Evolutionary conservation across 83 land plant genomes (phyloP).

Genomic region (Diphasiastrum complanatum): DNA sequence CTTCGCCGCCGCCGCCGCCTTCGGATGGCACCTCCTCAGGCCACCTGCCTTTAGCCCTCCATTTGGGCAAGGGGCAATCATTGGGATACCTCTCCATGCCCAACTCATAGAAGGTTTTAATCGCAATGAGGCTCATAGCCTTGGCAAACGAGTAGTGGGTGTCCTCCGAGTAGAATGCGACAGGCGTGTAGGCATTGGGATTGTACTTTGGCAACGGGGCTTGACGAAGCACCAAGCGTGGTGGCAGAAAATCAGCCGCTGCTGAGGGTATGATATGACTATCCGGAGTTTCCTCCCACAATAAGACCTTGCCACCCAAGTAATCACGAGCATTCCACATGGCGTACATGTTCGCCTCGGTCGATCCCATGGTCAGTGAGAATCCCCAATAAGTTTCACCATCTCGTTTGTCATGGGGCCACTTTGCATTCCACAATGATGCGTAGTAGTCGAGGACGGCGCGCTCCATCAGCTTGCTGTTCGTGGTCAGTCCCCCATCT

Average conservation of each 20-base stretch:
- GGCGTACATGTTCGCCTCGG: slow-evolving; percentile 16
- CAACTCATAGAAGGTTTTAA: neutral
- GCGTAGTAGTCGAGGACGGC: slow-evolving; percentile 20
- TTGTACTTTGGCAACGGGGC: neutral
- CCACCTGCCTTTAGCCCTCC: neutral
- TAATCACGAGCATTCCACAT: slow-evolving; percentile 23
- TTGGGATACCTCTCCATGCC: slow-evolving; percentile 11
- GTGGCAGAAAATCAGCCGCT: neutral
- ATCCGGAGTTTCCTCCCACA: neutral
- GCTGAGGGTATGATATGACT: too few species aligned
- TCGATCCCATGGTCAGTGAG: slow-evolving; percentile 17
- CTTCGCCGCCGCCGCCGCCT: neutral
- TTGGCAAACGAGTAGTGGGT: slow-evolving; percentile 15
- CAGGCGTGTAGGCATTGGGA: neutral
- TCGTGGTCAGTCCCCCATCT: neutral
- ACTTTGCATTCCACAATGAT: slow-evolving; percentile 12
- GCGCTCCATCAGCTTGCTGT: slow-evolving; percentile 19
- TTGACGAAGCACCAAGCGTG: neutral
- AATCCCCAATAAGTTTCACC: slow-evolving; percentile 12
- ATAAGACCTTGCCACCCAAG: slow-evolving; percentile 13
- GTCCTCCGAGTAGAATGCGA: slow-evolving; percentile 16
- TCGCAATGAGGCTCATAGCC: neutral
- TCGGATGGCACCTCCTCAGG: slow-evolving; percentile 16
- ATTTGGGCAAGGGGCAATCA: neutral
- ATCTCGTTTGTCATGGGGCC: slow-evolving; percentile 5